These are phyloP conservation scores for Suhomyces maxii DNA, from an alignment of 1,139 yeast species.

Conservation along the genomic window DNA sequence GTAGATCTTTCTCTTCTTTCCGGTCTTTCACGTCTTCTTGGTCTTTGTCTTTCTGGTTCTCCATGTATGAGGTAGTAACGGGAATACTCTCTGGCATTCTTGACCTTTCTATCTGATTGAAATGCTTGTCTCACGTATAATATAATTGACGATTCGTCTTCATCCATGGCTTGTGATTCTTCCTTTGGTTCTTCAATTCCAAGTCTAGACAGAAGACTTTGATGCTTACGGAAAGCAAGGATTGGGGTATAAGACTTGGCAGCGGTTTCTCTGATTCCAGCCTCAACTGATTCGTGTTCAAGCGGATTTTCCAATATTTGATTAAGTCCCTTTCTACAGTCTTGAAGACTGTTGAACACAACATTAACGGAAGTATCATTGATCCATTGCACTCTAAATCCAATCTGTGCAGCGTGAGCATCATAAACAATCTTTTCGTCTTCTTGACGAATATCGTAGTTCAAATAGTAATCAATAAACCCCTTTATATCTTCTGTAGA, in stretches of 20 bases:
- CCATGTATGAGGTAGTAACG: constrained; percentile 72
- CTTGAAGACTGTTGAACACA: constrained; percentile 49
- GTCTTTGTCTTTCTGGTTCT: constrained; percentile 55
- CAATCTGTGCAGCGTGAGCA: constrained; percentile 29
- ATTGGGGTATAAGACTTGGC: constrained; percentile 41
- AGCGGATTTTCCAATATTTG: constrained; percentile 1
- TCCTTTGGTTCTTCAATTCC: constrained; percentile 20
- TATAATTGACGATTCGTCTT: constrained; percentile 43
- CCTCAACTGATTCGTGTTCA: constrained; percentile 14
- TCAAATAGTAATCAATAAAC: constrained; percentile 52
- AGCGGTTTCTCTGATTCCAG: constrained; percentile 34
- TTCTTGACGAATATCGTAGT: constrained; percentile 28
- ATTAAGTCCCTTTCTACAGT: constrained; percentile 41
- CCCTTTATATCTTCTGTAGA: constrained; percentile 64
- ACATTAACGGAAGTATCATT: constrained; percentile 62
- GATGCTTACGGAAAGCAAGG: constrained; percentile 37
- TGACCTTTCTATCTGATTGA: constrained; percentile 56
- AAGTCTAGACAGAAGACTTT: constrained; percentile 31
- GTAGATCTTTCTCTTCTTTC: constrained; percentile 8
- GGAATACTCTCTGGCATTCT: constrained; percentile 59
- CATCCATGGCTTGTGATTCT: constrained; percentile 35
- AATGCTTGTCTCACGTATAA: constrained; percentile 52
- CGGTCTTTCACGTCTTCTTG: constrained; percentile 23
- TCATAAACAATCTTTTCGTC: constrained; percentile 21
- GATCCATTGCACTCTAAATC: constrained; percentile 65